Evolutionary conservation across 78 protist species (phyloP), one percentile per base, ranked within the genome.

Genomic region (Dictyostelium purpureum): DNA sequence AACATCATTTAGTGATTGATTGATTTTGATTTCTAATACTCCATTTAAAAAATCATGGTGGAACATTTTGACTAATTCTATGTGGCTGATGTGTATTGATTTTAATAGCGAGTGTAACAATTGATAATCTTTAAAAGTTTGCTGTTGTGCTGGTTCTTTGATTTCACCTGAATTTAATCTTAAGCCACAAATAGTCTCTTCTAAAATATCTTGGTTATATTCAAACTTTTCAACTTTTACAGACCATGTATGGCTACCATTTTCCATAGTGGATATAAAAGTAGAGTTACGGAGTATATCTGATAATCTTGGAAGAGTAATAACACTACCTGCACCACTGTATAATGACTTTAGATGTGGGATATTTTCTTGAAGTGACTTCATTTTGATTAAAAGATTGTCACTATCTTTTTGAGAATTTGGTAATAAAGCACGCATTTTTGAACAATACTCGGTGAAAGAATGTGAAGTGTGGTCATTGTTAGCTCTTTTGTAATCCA

Each of bases 111-210:
- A 38, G 6, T 16, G 12, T 7, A 66, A 19, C 0, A 6, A 14
- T 18, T 66, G 21, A 66, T 16, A 66, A 2, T 31, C 40, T 4
- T 66, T 40, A 38, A 38, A 5, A 1, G 42, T 31, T 63, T 63
- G 45, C 11, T 18, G 11, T 49, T 49, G 56, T 18, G 77, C 6
- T 11, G 14, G 21, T 12, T 45, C 52, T 12, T 45, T 45, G 14
- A 21, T 16, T n/a, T n/a, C 33, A 16, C 18, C 16, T 4, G 38
- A 14, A 69, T 69, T 69, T 70, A 80, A 38, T 5, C 51, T 66
- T 12, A 80, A 57, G 49, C 89, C 89, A 16, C 73, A 77, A 4
- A 80, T 69, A 19, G 38, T 49, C 31, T 80, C 89, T 24, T 67
- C 67, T 1, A 80, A 6, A 19, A 28, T 67, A 11, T 80, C 88